Evolutionary conservation across 225 moss, liverwort and hornwort species (phyloP).

Genomic region (Takakia lepidozioides): DNA sequence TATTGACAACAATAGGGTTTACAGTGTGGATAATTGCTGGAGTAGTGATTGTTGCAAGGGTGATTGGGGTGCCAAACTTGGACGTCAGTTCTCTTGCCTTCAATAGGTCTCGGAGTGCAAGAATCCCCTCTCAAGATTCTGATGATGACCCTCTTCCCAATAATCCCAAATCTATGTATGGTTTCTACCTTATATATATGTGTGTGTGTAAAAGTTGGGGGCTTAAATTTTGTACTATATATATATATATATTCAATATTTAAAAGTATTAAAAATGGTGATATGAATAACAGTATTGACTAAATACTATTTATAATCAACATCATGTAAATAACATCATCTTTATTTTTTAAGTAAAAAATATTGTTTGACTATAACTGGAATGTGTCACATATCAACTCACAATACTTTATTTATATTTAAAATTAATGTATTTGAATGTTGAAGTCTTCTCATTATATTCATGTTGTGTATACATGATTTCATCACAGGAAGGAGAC

Average conservation of each 20-base stretch:
- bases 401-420: background rate
- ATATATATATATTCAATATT: too few species aligned
- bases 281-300: too few species aligned
- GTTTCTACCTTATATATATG: too few species aligned
- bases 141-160: background rate
- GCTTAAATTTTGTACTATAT: too few species aligned
- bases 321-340: too few species aligned
- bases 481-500: conserved; percentile 23
- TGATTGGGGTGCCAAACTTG: conserved; percentile 40
- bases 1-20: conserved; percentile 56
- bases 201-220: too few species aligned
- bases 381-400: too few species aligned
- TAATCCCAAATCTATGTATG: too few species aligned
- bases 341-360: background rate
- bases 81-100: conserved; percentile 36
- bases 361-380: background rate
- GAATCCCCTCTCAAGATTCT: background rate
- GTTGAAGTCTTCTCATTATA: background rate
- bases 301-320: too few species aligned
- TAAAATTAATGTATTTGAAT: background rate
- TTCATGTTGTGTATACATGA: background rate
- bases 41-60: conserved; percentile 53
- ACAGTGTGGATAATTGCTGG: conserved; percentile 62
- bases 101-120: conserved; percentile 14
- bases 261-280: too few species aligned